phyloP scores from a whole-genome alignment of 805 yeast genomes.

The Metschnikowia lochheadii region DNA sequence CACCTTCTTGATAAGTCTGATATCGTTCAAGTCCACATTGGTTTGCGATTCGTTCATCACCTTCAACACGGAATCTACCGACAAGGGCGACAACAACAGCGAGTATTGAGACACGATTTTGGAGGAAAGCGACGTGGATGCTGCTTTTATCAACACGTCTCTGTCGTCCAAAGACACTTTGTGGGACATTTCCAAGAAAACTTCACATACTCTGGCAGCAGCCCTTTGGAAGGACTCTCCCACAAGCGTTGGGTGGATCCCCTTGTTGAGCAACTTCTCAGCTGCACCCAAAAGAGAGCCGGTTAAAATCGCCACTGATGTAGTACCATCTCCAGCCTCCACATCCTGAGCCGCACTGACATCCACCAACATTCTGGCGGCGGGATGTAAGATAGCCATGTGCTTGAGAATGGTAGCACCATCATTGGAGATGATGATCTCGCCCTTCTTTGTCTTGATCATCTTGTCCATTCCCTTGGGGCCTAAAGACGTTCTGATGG shows the following conservation, averaged over 20 bases:
- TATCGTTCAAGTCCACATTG: constrained; percentile 80
- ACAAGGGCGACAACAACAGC: constrained; percentile 79
- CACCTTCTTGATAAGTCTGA: constrained; percentile 84
- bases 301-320: constrained; percentile 92
- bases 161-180: constrained; percentile 75
- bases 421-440: constrained; percentile 92
- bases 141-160: constrained; percentile 84
- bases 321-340: constrained; percentile 99
- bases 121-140: constrained; percentile 88
- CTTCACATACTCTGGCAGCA: constrained; percentile 75
- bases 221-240: constrained; percentile 93
- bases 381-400: constrained; percentile 98
- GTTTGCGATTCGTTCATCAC: constrained; percentile 60
- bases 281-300: constrained; percentile 96
- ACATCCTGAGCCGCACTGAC: constrained; percentile 97
- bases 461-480: constrained; percentile 99
- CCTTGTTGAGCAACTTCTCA: constrained; percentile 81
- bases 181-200: constrained; percentile 79
- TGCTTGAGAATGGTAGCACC: constrained; percentile 96
- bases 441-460: constrained; percentile 91
- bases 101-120: constrained; percentile 95
- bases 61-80: constrained; percentile 87
- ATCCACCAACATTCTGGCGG: constrained; percentile 95
- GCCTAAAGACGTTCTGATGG: constrained; percentile 91
- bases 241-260: constrained; percentile 92